These are phyloP conservation scores for Tephrocybe sp. DNA, from an alignment of 768 basidiomycete species.

Conservation along the genomic window DNA sequence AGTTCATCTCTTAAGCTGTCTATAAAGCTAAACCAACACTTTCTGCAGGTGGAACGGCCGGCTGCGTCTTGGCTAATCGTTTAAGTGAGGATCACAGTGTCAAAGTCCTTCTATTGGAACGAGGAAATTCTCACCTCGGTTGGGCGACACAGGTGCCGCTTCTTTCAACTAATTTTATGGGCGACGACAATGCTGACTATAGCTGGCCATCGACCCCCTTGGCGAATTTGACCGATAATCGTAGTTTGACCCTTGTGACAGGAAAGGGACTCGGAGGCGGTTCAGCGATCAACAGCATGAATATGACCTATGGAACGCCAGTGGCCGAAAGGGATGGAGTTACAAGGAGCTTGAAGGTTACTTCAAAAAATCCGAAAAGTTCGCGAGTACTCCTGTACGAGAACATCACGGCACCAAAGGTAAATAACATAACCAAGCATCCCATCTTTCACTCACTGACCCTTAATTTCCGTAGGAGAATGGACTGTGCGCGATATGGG, in stretches of 20 bases:
- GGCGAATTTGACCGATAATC: background rate
- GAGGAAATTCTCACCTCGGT: background rate
- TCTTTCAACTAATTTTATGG: background rate
- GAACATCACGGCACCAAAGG: background rate
- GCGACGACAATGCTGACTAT: background rate
- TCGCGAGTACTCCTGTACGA: background rate
- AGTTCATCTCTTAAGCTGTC: background rate
- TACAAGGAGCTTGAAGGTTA: constrained; percentile 21
- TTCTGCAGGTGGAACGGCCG: background rate
- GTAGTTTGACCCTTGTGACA: constrained; percentile 6
- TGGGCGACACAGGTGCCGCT: background rate
- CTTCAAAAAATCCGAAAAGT: constrained; percentile 20
- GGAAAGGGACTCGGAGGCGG: too few species aligned
- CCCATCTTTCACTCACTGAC: too few species aligned
- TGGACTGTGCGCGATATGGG: background rate
- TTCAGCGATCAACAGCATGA: too few species aligned
- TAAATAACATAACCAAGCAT: background rate
- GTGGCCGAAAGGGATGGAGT: too few species aligned
- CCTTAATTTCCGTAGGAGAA: too few species aligned
- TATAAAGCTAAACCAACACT: too few species aligned
- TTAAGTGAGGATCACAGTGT: background rate
- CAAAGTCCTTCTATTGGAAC: background rate
- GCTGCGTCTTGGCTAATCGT: background rate
- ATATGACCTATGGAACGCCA: too few species aligned
- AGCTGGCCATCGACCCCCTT: background rate